Evolutionary conservation across 1,284 basidiomycete genomes (phyloP), one percentile per base, ranked within the genome.

Genomic region (Cryptococcus sp.): DNA sequence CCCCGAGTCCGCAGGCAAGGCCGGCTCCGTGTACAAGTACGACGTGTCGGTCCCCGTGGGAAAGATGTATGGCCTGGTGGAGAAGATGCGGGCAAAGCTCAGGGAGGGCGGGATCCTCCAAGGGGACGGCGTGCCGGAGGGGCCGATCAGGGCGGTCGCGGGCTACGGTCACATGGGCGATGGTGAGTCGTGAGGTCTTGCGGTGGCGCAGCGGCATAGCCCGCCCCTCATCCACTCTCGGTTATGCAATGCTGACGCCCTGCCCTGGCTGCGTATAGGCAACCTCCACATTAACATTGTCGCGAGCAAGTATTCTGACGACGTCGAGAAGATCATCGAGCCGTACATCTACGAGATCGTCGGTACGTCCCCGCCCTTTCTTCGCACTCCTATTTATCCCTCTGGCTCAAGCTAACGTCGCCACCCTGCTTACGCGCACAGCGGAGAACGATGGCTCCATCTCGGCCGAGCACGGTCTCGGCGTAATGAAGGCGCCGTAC

Each of bases 101-200:
- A 77, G 82, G 37, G 84, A 85, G 38, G 84, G 86, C 62, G 92
- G 89, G 0, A 77, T 97, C 21, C 77, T 90, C 53, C 82, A 76
- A 51, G 77, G 74, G n/a, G 77, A 77, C 48, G 71, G 83, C 21
- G 84, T 86, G 38, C 54, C 71, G n/a, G 81, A 84, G 50, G 70
- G 71, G 35, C 85, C 84, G 12, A 86, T 96, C 48, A 87, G 86
- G 70, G 84, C 86, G 68, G 88, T 95, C 5, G 80, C 94, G 56
- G 95, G 95, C 2, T 98, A 93, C 69, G 95, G 96, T 3, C 96
- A 99, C 74, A 87, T 98, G 59, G 95, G 96, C 23, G 95, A 98
- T 77, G 92, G 93, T 87, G 70, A 70, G 85, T 77, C 18, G 37
- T 9, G 15, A 5, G 13, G 35, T 23, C 33, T 48, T 59, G n/a